These are phyloP conservation scores for Pseudisothecium myosuroides DNA, from an alignment of 225 moss, liverwort and hornwort species.

Conservation along the genomic window DNA sequence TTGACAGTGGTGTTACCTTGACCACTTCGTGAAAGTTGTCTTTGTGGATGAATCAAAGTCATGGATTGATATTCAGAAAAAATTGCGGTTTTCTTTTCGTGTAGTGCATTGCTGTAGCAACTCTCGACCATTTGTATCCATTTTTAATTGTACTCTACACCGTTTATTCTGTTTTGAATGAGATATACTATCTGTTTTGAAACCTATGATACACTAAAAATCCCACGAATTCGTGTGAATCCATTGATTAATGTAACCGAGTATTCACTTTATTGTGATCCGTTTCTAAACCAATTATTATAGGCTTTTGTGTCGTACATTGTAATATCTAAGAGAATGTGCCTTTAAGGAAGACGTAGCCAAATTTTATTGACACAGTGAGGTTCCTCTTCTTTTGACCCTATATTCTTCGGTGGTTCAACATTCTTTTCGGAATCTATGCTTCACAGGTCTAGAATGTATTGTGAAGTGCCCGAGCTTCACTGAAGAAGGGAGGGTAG, in stretches of 20 bases:
- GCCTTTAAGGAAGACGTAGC: background rate
- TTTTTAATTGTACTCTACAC: no score
- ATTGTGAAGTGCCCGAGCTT: background rate
- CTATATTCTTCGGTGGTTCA: background rate
- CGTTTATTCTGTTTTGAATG: background rate
- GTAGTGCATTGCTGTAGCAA: background rate
- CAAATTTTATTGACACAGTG: background rate
- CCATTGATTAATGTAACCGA: background rate
- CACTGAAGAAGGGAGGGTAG: background rate
- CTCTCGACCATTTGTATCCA: background rate
- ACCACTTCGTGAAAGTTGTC: background rate
- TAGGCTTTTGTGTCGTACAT: background rate
- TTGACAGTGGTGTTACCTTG: background rate
- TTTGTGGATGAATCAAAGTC: background rate
- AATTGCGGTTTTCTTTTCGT: background rate
- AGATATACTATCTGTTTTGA: background rate
- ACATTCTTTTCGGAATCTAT: background rate
- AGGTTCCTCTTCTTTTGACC: background rate
- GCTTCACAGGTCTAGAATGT: background rate
- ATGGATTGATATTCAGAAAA: background rate
- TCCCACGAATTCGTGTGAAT: background rate
- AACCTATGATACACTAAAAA: background rate
- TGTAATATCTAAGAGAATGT: background rate
- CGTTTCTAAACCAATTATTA: no score
- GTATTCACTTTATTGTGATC: background rate